phyloP scores from a whole-genome alignment of 1,284 basidiomycete species.

The Tilletia walkeri region DNA sequence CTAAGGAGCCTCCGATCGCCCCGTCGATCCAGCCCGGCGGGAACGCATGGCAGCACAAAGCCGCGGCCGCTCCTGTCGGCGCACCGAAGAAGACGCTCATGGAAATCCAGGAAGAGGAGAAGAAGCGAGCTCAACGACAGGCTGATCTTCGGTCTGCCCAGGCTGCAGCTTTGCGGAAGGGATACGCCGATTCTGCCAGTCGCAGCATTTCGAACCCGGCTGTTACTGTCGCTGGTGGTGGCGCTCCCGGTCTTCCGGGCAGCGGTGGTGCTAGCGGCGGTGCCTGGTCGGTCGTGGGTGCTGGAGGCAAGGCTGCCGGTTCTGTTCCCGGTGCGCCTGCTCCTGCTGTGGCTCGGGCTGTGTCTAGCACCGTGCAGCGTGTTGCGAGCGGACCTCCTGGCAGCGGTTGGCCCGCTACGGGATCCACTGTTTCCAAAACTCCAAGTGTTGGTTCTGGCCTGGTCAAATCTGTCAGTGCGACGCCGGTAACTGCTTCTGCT shows the following conservation, averaged over 20 bases:
- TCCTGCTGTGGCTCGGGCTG: background rate
- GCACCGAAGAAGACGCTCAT: slow-evolving; percentile 86
- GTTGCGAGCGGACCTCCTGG: slow-evolving; percentile 2
- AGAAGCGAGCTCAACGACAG: slow-evolving; percentile 61
- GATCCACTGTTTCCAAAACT: background rate
- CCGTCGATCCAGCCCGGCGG: background rate
- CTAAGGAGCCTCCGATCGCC: slow-evolving; percentile 46
- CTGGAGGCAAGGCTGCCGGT: slow-evolving; percentile 67
- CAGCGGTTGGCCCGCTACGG: background rate
- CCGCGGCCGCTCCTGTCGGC: background rate
- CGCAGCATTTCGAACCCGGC: slow-evolving; percentile 11
- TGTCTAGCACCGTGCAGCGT: background rate
- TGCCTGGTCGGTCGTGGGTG: slow-evolving; percentile 82
- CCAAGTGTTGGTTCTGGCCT: background rate
- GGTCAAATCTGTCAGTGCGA: background rate
- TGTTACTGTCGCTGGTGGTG: slow-evolving; percentile 27
- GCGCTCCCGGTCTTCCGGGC: background rate
- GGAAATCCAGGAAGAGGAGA: slow-evolving; percentile 95
- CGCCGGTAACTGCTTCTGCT: background rate
- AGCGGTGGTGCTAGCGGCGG: slow-evolving; percentile 56
- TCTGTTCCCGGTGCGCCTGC: slow-evolving; percentile 28
- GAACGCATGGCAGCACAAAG: slow-evolving; percentile 9
- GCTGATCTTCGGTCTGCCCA: slow-evolving; percentile 64
- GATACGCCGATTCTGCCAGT: slow-evolving; percentile 71
- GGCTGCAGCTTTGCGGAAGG: slow-evolving; percentile 60